Conservation (phyloP, 1,139 yeast species). For the Candida glucosophila region DNA sequence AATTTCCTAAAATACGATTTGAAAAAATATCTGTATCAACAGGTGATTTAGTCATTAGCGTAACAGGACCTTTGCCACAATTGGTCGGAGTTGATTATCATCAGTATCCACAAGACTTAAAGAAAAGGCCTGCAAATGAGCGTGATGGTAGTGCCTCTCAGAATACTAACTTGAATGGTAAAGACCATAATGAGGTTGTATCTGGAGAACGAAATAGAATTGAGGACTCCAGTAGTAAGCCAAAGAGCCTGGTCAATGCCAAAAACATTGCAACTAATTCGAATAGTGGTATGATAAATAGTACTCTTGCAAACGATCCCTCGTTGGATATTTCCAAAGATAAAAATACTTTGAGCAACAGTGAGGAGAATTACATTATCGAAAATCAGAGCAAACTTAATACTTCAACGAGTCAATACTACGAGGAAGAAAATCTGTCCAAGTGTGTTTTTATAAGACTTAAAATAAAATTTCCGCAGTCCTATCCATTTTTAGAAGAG, state of each 20-base stretch:
- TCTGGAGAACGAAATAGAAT: background rate
- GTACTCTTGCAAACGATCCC: background rate
- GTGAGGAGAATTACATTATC: background rate
- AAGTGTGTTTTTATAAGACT: conserved; percentile 64
- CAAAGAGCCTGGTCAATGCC: background rate
- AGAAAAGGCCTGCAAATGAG: conserved; percentile 1
- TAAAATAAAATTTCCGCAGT: conserved; percentile 56
- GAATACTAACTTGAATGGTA: background rate
- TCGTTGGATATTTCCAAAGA: background rate
- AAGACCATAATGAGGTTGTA: background rate
- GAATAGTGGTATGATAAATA: background rate
- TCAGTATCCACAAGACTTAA: conserved; percentile 1
- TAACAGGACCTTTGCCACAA: conserved; percentile 67
- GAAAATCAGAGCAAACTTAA: background rate
- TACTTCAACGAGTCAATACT: background rate
- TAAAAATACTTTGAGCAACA: background rate
- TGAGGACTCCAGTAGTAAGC: background rate
- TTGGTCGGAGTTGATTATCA: conserved; percentile 1
- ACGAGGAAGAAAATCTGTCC: background rate
- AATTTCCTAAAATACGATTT: conserved; percentile 78
- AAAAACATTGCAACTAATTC: background rate
- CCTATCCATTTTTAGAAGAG: conserved; percentile 55
- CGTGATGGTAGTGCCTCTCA: conserved; percentile 1
- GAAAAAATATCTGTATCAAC: conserved; percentile 85
- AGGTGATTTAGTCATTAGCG: conserved; percentile 65